Evolutionary conservation across 805 yeast species (phyloP).

Genomic region (Kluyveromyces starmeri): DNA sequence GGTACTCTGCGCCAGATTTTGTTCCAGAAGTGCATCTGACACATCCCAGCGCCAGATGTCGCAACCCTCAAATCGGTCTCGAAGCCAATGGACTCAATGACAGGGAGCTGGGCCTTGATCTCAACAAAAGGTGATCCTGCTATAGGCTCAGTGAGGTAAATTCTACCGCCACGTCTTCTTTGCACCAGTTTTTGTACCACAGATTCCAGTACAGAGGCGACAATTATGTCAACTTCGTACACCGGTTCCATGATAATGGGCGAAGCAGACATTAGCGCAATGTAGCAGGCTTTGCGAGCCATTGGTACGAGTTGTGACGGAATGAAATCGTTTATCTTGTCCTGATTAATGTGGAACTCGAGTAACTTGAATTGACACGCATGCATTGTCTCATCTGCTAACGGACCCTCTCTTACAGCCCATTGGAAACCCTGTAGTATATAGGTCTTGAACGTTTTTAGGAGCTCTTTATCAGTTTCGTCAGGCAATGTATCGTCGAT

Average conservation of each 20-base stretch:
- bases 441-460: slow-evolving; percentile 41
- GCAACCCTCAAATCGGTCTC: slow-evolving; percentile 76
- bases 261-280: slow-evolving; percentile 66
- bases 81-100: slow-evolving; percentile 82
- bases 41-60: slow-evolving; percentile 71
- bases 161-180: slow-evolving; percentile 61
- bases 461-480: slow-evolving; percentile 51
- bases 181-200: slow-evolving; percentile 44
- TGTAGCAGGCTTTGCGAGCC: slow-evolving; percentile 73
- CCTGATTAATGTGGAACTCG: slow-evolving; percentile 42
- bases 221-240: slow-evolving; percentile 50
- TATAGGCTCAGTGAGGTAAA: slow-evolving; percentile 41
- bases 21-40: slow-evolving; percentile 52
- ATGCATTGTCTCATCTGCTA: slow-evolving; percentile 77
- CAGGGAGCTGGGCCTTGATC: slow-evolving; percentile 65
- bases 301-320: slow-evolving; percentile 74
- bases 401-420: slow-evolving; percentile 81
- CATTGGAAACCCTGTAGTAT: slow-evolving; percentile 75
- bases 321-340: slow-evolving; percentile 39
- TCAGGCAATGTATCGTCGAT: slow-evolving; percentile 67
- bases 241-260: slow-evolving; percentile 82
- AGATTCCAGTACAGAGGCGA: slow-evolving; percentile 40
- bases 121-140: slow-evolving; percentile 64
- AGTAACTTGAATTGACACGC: slow-evolving; percentile 63
- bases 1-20: slow-evolving; percentile 67